Evolutionary conservation across 805 yeast genomes (phyloP), one percentile per base, ranked within the genome.

Genomic region (fission yeast (Schizosaccharomyces pombe)): DNA sequence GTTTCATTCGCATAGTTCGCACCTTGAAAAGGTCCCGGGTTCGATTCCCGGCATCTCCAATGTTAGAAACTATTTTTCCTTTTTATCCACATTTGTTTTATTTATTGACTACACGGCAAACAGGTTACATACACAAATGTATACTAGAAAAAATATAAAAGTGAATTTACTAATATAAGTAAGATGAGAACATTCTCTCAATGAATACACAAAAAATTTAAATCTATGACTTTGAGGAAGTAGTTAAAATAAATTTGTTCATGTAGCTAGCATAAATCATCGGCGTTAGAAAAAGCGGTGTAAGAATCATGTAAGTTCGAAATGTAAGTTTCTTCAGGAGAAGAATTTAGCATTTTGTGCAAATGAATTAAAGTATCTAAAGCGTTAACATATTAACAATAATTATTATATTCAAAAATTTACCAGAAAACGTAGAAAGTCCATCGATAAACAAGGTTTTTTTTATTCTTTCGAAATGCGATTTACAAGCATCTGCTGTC

Each of bases 11-110:
- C 49, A 43, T 43, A 37, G 11, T 43, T 26, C 49, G 49, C 49
- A 26, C 3, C 49, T 43, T 43, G 49, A 43, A 43, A 43, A 43
- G 49, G 49, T 43, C 49, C 49, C 49, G 49, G 49, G 49, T 43
- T 43, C 49, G 49, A 43, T 43, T 43, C 49, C 49, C 49, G 49
- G 49, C 49, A 24, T 43, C 49, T 43, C 49, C 49, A 43, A 2
- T 26, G 8, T 37, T 37, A 16, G 4, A 5, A 22, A 16, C 24
- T 43, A 4, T 22, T 16, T 22, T 43, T 19, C 3, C 24, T 43
- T 43, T 19, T 43, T 16, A 5, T 19, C 24, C 29, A 3, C n/a
- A n/a, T 11, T 39, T 39, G 16, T 9, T 6, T 9, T 9, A 39
- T 6, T 8, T 12, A 9, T 39, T 11, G 19, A 39, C 19, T 39